phyloP scores from a whole-genome alignment of 2,329 filamentous ascomycete genomes.

The Acrodontium crateriforme region DNA sequence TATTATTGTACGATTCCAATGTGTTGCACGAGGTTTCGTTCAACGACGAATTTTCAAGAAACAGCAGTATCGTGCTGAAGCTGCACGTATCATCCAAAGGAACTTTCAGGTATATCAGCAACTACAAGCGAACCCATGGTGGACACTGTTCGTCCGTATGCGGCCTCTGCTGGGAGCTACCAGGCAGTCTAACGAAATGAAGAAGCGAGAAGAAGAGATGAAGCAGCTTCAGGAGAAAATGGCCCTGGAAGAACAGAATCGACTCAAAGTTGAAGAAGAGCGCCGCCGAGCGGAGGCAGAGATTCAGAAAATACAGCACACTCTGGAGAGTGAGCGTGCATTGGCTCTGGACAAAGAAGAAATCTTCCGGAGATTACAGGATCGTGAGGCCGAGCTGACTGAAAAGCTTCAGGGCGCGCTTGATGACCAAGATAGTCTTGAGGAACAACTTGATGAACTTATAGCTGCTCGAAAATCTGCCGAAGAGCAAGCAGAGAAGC shows the following conservation, averaged over 20 bases:
- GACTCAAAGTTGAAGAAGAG: constrained; percentile 78
- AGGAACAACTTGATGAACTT: constrained; percentile 83
- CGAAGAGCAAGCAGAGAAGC: constrained; percentile 69
- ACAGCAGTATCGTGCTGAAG: constrained; percentile 83
- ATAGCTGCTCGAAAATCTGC: constrained; percentile 79
- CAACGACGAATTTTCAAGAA: constrained; percentile 85
- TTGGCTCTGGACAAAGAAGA: constrained; percentile 95
- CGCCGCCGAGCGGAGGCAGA: constrained; percentile 75
- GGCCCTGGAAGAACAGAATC: constrained; percentile 58
- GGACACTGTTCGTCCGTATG: constrained; percentile 90
- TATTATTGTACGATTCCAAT: constrained; percentile 89
- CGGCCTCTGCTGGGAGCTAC: constrained; percentile 87
- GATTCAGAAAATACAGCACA: constrained; percentile 80
- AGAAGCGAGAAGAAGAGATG: constrained; percentile 89
- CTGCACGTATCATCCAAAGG: constrained; percentile 82
- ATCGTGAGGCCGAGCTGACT: constrained; percentile 78
- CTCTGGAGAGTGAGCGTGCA: constrained; percentile 88
- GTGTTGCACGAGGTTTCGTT: constrained; percentile 76
- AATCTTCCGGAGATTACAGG: constrained; percentile 91
- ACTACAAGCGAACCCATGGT: constrained; percentile 89
- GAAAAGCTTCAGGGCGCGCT: constrained; percentile 88
- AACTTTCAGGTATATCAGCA: constrained; percentile 90
- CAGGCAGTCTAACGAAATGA: constrained; percentile 81
- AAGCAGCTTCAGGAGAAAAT: constrained; percentile 74
- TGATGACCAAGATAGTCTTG: constrained; percentile 84